Conservation (phyloP, 2,329 filamentous ascomycete species). For the Verticillium tricorpus region DNA sequence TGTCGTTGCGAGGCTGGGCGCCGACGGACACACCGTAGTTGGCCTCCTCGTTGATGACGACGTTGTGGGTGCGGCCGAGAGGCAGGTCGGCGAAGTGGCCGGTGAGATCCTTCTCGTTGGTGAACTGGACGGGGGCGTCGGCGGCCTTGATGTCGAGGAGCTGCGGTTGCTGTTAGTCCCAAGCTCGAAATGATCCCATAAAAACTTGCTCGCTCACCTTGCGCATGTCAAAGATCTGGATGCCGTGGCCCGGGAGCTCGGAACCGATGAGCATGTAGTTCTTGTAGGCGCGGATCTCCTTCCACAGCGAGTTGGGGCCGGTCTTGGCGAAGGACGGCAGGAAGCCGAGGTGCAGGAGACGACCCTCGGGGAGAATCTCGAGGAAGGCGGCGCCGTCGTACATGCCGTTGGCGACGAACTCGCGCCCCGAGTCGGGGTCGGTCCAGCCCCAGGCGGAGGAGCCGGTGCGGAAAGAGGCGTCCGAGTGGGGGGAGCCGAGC, state of each 20-base stretch:
- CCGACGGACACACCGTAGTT: constrained; percentile 36
- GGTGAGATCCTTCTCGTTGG: constrained; percentile 21
- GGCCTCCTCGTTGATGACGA: constrained; percentile 41
- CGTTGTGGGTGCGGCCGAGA: constrained; percentile 38
- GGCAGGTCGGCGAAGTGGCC: constrained; percentile 23
- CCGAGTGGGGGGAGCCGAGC: constrained; percentile 33
- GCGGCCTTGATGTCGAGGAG: constrained; percentile 35
- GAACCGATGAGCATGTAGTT: constrained; percentile 26
- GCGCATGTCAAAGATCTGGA: constrained; percentile 58
- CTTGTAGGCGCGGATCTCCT: constrained; percentile 18
- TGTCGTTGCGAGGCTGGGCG: constrained; percentile 15
- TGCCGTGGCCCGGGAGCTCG: constrained; percentile 41
- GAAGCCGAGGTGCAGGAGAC: constrained; percentile 35
- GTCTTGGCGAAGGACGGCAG: constrained; percentile 13
- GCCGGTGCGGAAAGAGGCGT: constrained; percentile 14
- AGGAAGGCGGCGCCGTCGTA: constrained; percentile 36
- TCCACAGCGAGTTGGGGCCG: background rate
- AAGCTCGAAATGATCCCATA: constrained; percentile 13
- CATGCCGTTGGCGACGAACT: constrained; percentile 26
- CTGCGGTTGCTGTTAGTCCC: background rate
- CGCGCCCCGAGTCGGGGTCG: constrained; percentile 29
- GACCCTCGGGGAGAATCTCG: constrained; percentile 33
- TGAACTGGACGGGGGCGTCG: constrained; percentile 22
- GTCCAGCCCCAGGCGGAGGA: constrained; percentile 35
- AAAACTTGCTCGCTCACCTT: constrained; percentile 28